Conservation (phyloP, 73 alveolate genomes). For the Paramecium primaurelia region DNA sequence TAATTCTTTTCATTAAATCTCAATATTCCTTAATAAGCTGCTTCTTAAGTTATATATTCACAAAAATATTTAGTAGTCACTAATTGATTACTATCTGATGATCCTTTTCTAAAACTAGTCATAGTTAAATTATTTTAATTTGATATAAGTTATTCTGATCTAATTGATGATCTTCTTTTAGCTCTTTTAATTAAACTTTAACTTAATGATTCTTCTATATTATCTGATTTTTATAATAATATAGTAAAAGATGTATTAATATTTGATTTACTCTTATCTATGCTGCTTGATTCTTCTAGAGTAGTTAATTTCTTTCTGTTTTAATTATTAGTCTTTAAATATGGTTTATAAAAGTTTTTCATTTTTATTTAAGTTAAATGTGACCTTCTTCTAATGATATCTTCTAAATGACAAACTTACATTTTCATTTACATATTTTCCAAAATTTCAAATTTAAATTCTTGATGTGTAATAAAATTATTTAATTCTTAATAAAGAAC, state of each 20-base stretch:
- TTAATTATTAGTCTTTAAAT: neutral
- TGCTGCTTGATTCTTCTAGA: neutral
- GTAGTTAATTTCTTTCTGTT: neutral
- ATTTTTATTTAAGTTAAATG: neutral
- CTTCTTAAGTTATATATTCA: constrained; percentile 16
- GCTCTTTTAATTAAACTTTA: neutral
- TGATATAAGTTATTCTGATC: neutral
- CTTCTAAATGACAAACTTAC: neutral
- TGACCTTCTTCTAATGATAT: neutral
- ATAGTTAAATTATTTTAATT: neutral
- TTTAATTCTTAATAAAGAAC: neutral
- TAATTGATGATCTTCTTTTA: neutral
- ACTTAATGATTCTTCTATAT: neutral
- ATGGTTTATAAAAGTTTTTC: neutral
- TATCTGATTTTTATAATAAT: neutral
- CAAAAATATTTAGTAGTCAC: neutral
- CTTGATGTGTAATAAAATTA: neutral
- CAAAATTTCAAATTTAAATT: constrained; percentile 5
- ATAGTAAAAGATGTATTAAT: neutral
- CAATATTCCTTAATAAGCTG: neutral
- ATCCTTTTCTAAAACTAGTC: neutral
- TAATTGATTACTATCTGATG: neutral
- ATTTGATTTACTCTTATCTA: neutral
- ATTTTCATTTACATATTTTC: neutral
- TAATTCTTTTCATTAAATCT: neutral